Conservation (phyloP, 495 filamentous ascomycete species). For the Geopyxis carbonaria region DNA sequence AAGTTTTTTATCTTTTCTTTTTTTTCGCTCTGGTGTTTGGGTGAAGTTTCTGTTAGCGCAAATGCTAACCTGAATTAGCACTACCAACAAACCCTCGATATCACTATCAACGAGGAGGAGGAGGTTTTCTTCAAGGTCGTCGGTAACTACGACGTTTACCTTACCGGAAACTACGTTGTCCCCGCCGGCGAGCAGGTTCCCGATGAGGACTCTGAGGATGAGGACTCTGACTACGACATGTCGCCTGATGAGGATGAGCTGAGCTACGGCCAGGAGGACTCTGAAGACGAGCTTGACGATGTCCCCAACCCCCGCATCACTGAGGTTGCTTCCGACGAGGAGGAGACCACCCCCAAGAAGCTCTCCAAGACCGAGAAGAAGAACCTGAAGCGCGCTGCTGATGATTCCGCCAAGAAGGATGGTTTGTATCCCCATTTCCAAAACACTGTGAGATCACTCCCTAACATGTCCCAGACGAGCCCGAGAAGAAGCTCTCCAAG, state of each 20-base stretch:
- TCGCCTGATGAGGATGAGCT: slow-evolving; percentile 64
- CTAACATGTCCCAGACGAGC: slow-evolving; percentile 16
- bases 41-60: slow-evolving; percentile 22
- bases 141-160: slow-evolving; percentile 74
- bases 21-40: neutral
- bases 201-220: slow-evolving; percentile 42
- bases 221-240: slow-evolving; percentile 56
- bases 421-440: slow-evolving; percentile 1
- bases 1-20: slow-evolving; percentile 19
- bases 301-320: slow-evolving; percentile 64
- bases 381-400: slow-evolving; percentile 33
- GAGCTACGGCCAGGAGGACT: slow-evolving; percentile 43
- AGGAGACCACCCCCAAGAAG: slow-evolving; percentile 42
- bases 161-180: slow-evolving; percentile 89
- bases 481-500: slow-evolving; percentile 61
- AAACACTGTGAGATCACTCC: neutral
- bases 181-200: slow-evolving; percentile 36
- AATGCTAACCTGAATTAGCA: no score
- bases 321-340: slow-evolving; percentile 72
- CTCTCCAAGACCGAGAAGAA: slow-evolving; percentile 46
- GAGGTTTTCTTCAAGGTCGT: slow-evolving; percentile 76
- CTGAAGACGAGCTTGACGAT: slow-evolving; percentile 69
- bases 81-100: slow-evolving; percentile 89
- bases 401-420: slow-evolving; percentile 22
- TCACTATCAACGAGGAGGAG: slow-evolving; percentile 74